These are phyloP conservation scores for Pseudomonodictys pantanalensis DNA, from an alignment of 495 filamentous ascomycete genomes.

Conservation along the genomic window DNA sequence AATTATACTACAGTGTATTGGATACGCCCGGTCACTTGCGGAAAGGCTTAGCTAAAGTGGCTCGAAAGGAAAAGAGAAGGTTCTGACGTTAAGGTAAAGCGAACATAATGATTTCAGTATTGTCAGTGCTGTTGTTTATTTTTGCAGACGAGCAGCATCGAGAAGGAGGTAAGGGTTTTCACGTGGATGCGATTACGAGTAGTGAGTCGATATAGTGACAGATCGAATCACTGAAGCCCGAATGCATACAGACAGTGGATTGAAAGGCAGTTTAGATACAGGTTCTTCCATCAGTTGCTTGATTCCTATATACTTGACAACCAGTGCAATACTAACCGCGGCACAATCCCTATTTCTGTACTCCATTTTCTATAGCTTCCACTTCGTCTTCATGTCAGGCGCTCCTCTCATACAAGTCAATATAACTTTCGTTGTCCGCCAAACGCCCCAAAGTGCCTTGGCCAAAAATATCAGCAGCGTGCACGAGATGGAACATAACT, in stretches of 20 bases:
- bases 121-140: not conserved
- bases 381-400: not conserved
- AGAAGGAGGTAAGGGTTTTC: not conserved
- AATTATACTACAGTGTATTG: too few relatives aligned
- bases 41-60: too few relatives aligned
- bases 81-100: not conserved
- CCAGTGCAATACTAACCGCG: not conserved
- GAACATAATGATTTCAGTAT: not conserved
- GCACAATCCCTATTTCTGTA: not conserved
- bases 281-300: too few relatives aligned
- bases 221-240: not conserved
- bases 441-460: not conserved
- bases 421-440: slow-evolving; percentile 2
- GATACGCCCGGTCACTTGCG: too few relatives aligned
- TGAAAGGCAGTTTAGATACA: not conserved
- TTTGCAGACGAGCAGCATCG: not conserved
- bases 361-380: not conserved
- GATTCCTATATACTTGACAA: not conserved
- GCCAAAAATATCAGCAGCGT: not conserved
- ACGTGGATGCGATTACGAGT: not conserved
- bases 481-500: slow-evolving; percentile 20
- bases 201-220: not conserved
- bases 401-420: slow-evolving; percentile 2
- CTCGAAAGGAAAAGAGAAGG: not conserved
- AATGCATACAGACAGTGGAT: not conserved